Evolutionary conservation across 148 eudicot genomes (phyloP), one percentile per base, ranked within the genome.

Genomic region (Nepenthes gracilis): DNA sequence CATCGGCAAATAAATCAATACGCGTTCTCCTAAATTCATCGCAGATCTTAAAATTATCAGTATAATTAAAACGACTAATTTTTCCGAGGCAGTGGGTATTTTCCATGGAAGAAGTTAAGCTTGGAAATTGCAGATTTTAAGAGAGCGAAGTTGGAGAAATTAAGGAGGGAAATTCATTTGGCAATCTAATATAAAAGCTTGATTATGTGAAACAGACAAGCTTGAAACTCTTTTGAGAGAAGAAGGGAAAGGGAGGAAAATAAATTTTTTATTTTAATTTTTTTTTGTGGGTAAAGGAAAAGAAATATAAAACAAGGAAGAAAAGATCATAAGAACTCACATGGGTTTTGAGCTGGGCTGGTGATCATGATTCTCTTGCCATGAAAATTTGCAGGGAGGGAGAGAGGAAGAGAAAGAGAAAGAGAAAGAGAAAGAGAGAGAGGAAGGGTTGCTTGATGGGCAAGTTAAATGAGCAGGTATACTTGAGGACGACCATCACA

Each of bases 291-390:
- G 53, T 60, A 64, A 69, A 60, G 74, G 62, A 47, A 54, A 55
- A 62, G 60, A 68, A 23, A 45, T 23, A 61, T 8, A 48, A 47
- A 60, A 33, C 36, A 37, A 47, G 45, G 63, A 11, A 43, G 15
- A 61, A 49, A 49, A 70, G 61, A 72, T 54, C 64, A 69, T 33
- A 71, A 49, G 64, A 70, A 57, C 55, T 72, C 80, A 83, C 87
- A 79, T 83, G 84, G 81, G 74, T 72, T 64, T 72, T 57, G 78
- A 75, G 86, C 59, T 65, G 72, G 80, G 70, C 71, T 60, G 67
- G 38, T 75, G 76, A 72, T 83, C 61, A 54, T 58, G 33, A 47
- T 35, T 47, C 36, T 66, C 37, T 67, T 11, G 36, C 15, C 43
- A 56, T 64, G 47, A 58, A 47, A 47, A 33, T 47, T 43, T 56